Percentiles rank a stretch among this genome's conserved stretches.
These are phyloP conservation scores for Amanita pseudoporphyria DNA, from an alignment of 768 basidiomycete species.

Conservation along the genomic window DNA sequence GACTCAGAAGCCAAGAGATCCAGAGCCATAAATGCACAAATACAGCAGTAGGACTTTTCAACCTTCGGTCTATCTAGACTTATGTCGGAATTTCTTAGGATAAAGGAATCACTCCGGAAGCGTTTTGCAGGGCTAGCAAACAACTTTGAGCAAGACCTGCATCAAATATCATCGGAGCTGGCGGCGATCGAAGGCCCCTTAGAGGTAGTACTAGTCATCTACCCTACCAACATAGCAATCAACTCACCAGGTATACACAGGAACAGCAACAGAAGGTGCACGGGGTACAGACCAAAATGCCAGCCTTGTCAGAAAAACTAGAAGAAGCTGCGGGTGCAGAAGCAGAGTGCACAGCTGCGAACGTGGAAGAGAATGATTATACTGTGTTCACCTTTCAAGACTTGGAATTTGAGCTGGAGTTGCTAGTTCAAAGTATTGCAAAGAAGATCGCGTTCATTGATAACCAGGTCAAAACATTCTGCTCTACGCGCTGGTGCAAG, in stretches of 20 bases:
- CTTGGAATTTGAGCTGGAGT: constrained; percentile 79
- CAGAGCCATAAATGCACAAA: constrained; percentile 79
- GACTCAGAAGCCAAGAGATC: constrained; percentile 69
- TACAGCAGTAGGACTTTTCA: constrained; percentile 56
- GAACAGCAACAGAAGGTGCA: constrained; percentile 65
- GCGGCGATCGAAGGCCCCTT: constrained; percentile 65
- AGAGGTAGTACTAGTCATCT: constrained; percentile 41
- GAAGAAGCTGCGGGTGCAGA: constrained; percentile 54
- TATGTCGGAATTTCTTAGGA: constrained; percentile 33
- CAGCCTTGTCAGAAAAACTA: constrained; percentile 50
- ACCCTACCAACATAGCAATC: not conserved
- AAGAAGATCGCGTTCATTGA: constrained; percentile 96
- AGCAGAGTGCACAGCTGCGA: constrained; percentile 70
- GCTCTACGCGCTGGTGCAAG: constrained; percentile 9
- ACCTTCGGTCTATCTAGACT: constrained; percentile 1
- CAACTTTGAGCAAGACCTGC: constrained; percentile 60
- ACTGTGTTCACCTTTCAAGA: constrained; percentile 87
- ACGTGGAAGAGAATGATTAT: constrained; percentile 96
- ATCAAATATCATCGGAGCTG: constrained; percentile 60
- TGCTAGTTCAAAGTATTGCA: constrained; percentile 68
- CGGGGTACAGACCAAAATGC: constrained; percentile 57
- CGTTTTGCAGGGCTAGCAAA: constrained; percentile 73
- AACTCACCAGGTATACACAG: constrained; percentile 23
- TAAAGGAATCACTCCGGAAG: constrained; percentile 73
- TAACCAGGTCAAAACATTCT: constrained; percentile 57